Base-by-base conservation (phyloP, 2,329 filamentous ascomycete species). In the Talaromyces albobiverticillius region DNA sequence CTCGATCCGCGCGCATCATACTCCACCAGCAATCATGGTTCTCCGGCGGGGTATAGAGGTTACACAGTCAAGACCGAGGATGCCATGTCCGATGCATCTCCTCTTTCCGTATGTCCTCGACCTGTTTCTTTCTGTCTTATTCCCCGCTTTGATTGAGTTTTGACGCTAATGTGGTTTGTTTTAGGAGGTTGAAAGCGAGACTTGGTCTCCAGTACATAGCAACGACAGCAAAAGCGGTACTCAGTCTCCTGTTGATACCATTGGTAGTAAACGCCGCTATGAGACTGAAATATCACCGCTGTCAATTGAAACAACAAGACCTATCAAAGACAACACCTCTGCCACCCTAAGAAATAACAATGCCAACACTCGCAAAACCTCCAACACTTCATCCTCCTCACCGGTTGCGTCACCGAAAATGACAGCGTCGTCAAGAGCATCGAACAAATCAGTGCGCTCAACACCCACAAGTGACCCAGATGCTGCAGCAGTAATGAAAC, bases 401-500 rank as follows among this genome's bases (percentile, higher is more conserved):
- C 42, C 53, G 18, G 46, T 51, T 23, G 22, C 50, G 13, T 40
- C 54, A n/a, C 34, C 46, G 34, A 46, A 47, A 46, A 43, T 32
- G 16, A 45, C 45, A 46, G 11, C 23, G 20, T 31, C 50, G 11
- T 47, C 49, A 23, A 46, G 23, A 36, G 9, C 18, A 10, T 25
- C 41, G n/a, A 55, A 25, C 9, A 47, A 42, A 43, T 26, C 42
- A 14, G 13, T 8, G 11, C 53, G 53, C n/a, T 31, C 53, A 22
- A 13, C 41, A n/a, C 25, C 22, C 25, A n/a, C 53, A 18, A 18
- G 31, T 14, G 56, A 57, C 22, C 26, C 46, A 11, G 54, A 57
- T 23, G 40, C 51, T 7, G 45, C 38, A 23, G 70, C 70, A 16
- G 45, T 53, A 14, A 69, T 70, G 51, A 73, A 73, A 56, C 67